Base-by-base conservation (phyloP, 2,329 filamentous ascomycete species). In the Aspergillus carbonarius region DNA sequence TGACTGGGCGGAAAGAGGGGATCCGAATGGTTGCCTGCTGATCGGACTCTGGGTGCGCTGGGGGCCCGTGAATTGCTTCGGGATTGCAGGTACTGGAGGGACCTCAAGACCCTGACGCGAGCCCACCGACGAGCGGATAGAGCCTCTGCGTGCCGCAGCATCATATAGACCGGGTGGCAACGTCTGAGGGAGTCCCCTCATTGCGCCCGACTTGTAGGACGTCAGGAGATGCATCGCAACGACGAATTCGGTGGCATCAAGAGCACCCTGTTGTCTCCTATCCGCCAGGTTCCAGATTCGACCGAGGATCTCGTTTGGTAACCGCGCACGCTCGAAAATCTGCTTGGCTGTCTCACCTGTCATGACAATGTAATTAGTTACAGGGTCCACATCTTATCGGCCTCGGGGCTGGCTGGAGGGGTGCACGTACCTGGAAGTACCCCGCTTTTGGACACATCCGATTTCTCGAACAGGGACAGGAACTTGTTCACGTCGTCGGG, bases 221-320 rank as follows among this genome's bases (percentile, higher is more conserved):
- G 92, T 93, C 62, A 99, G 83, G 60, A 99, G 81, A 75, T 99
- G 95, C 95, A 99, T 99, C 47, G 95, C 95, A 70, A 99, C 96
- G 71, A 96, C 90, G 73, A 99, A 99, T 69, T 98, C 95, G 13
- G 92, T 93, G 67, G 88, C 83, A 58, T 93, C 90, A 35, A 99
- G 82, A 32, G 89, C 87, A 52, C 95, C 95, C 54, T 93, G 87
- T 77, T 96, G 92, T 76, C 97, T 93, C 0, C 92, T 95, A 73
- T 99, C 95, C 20, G 93, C 90, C 61, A 99, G 83, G 68, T 90
- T 92, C 95, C 95, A 99, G 79, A 99, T 97, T 66, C 90, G 88
- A n/a, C 93, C 93, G 32, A 99, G 82, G 10, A 90, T 84, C 67
- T 98, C 92, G 72, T 96, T 97, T 5, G 93, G 90, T 62, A 99